phyloP scores from a whole-genome alignment of 768 basidiomycete genomes.

The Kwoniella sp. region DNA sequence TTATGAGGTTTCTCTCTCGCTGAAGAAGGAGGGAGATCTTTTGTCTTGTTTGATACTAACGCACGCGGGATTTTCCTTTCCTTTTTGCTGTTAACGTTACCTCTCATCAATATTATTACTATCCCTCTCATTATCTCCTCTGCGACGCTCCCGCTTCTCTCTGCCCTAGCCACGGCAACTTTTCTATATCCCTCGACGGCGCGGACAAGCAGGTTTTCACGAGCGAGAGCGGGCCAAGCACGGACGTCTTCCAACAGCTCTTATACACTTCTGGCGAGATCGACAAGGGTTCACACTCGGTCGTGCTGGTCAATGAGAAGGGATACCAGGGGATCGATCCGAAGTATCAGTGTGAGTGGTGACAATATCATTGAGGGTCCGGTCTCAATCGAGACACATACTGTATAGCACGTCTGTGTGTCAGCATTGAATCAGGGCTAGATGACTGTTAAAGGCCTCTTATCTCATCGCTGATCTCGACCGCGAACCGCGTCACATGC shows the following conservation, averaged over 20 bases:
- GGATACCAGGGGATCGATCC: background rate
- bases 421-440: background rate
- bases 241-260: background rate
- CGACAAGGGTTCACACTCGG: background rate
- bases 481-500: no score
- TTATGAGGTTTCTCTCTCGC: no score
- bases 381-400: no score
- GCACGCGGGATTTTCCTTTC: no score
- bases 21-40: no score
- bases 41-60: no score
- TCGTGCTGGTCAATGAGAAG: slow-evolving; percentile 4
- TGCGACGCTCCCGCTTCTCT: no score
- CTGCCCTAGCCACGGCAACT: slow-evolving; percentile 1
- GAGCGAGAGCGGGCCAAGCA: background rate
- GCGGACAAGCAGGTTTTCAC: background rate
- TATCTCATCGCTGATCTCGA: no score
- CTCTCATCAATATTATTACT: no score
- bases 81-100: no score
- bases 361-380: no score
- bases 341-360: background rate
- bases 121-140: background rate
- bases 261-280: background rate
- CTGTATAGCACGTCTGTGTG: background rate
- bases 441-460: no score
- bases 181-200: background rate